Conservation (phyloP, 805 yeast species). For the Nakazawaea peltata region DNA sequence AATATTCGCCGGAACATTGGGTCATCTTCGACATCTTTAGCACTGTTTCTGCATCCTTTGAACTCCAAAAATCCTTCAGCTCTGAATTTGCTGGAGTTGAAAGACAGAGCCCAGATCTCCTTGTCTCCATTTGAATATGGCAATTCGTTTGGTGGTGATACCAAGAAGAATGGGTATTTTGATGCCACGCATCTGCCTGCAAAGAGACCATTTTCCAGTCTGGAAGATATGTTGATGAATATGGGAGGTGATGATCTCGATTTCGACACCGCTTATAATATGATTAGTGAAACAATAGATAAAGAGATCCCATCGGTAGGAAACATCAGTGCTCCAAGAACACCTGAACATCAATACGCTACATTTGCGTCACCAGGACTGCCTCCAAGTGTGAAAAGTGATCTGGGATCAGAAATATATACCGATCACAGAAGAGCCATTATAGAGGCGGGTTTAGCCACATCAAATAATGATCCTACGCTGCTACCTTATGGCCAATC, state of each 20-base stretch:
- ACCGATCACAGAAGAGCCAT: constrained; percentile 9
- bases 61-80: too few species aligned
- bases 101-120: constrained; percentile 2
- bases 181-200: background rate
- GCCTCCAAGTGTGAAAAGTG: background rate
- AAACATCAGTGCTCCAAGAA: constrained; percentile 1
- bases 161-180: background rate
- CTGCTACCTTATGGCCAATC: background rate
- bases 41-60: too few species aligned
- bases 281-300: constrained; percentile 18
- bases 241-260: constrained; percentile 17
- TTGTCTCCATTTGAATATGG: constrained; percentile 9
- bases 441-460: constrained; percentile 5
- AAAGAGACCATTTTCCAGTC: too few species aligned
- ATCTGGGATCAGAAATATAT: background rate
- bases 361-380: too few species aligned
- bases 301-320: background rate
- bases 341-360: constrained; percentile 7
- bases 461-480: too few species aligned
- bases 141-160: too few species aligned
- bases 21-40: constrained; percentile 7
- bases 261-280: constrained; percentile 27
- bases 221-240: background rate
- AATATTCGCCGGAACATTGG: constrained; percentile 7
- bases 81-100: too few species aligned